Evolutionary conservation across 805 yeast genomes (phyloP).

Genomic region (Candida broadrunensis): DNA sequence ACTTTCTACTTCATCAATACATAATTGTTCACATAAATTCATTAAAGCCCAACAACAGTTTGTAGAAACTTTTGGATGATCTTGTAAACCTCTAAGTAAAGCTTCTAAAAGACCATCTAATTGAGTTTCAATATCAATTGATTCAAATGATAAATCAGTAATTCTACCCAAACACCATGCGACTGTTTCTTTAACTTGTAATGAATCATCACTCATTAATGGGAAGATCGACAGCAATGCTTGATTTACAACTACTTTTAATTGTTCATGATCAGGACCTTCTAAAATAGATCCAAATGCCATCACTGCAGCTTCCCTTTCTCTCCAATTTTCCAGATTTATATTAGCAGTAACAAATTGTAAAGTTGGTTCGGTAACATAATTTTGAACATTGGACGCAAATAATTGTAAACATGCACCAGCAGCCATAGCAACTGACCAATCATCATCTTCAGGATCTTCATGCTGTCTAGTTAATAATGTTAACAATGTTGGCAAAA

Average conservation of each 20-base stretch:
- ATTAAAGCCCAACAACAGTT: conserved; percentile 98
- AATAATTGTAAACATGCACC: conserved; percentile 94
- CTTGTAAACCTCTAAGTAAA: conserved; percentile 75
- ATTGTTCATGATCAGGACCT: conserved; percentile 79
- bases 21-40: conserved; percentile 82
- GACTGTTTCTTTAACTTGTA: conserved; percentile 93
- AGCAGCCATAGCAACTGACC: conserved; percentile 99
- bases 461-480: conserved; percentile 87
- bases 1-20: conserved; percentile 46
- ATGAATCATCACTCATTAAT: conserved; percentile 68
- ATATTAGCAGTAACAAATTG: conserved; percentile 79
- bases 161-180: conserved; percentile 98
- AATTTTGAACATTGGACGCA: conserved; percentile 86
- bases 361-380: conserved; percentile 81
- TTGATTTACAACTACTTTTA: conserved; percentile 67
- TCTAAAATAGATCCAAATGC: conserved; percentile 96
- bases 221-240: conserved; percentile 77
- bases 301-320: conserved; percentile 97
- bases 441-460: conserved; percentile 91
- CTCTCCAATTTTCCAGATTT: conserved; percentile 59
- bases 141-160: conserved; percentile 79
- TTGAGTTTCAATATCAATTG: conserved; percentile 63
- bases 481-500: conserved; percentile 79
- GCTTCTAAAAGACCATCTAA: conserved; percentile 74
- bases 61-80: conserved; percentile 91